Evolutionary conservation across 352 stramenopile species (phyloP), one percentile per base, ranked within the genome.

Genomic region (Phytophthora europaea): DNA sequence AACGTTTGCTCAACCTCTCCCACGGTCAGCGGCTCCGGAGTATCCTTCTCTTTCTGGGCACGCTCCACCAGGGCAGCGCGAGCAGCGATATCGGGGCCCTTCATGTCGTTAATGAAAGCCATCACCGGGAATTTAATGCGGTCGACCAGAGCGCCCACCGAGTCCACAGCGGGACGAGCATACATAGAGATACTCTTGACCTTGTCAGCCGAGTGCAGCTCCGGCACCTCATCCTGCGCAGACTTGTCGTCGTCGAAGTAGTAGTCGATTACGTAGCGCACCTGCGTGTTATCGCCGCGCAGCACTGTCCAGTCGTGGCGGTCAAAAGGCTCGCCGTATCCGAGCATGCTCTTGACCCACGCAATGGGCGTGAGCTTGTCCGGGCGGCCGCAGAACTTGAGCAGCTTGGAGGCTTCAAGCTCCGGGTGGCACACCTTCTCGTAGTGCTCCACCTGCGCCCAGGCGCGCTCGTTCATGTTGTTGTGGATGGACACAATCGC

Each of bases 401-500:
- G 89, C 67, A 99, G 84, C 74, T 98, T 98, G 1, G 98, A 92
- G 12, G 79, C 75, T 23, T 81, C 47, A 13, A 82, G 69, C 9
- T 94, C 86, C 7, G 89, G 91, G 59, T 96, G 86, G 55, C 87
- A 97, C 12, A 90, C 80, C 60, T 94, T 89, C 71, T 99, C 98
- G 96, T 99, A 99, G 77, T 99, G 90, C 72, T 99, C 87, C 16
- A 99, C 92, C 73, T 99, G 89, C 6, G 83, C 80, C 98, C 98
- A 99, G 6, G 98, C 99, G 43, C 92, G 93, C 82, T 99, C 98
- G 86, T 99, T 99, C 98, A 99, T 99, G 82, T 98, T 99, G 89
- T 99, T 99, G 89, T 99, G 98, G 71, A 99, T 98, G 20, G 97
- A 97, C 31, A 99, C 97, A 16, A 99, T 98, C 40, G 83, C 90